Percentiles rank a stretch among this genome's conserved stretches.
These are phyloP conservation scores for Silene vulgaris DNA, from an alignment of 179 eudicot species.

Conservation along the genomic window DNA sequence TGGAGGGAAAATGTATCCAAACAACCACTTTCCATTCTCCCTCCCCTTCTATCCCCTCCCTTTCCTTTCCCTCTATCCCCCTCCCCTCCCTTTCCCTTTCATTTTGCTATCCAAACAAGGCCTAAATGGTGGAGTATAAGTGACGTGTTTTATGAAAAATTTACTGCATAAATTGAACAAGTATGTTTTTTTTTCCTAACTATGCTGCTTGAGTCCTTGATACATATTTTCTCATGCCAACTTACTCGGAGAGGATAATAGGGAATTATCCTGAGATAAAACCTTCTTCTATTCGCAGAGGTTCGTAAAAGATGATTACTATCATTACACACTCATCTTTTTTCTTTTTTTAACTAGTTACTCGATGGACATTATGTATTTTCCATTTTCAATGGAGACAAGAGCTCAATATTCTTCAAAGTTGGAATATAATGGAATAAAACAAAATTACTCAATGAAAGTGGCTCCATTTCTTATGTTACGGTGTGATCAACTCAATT, in stretches of 20 bases:
- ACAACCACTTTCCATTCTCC: too few species aligned
- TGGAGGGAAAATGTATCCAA: too few species aligned
- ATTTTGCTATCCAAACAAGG: too few species aligned
- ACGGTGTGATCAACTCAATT: background rate
- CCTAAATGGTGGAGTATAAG: too few species aligned
- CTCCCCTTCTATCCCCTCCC: too few species aligned
- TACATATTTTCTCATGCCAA: constrained; percentile 15
- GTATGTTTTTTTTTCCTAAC: background rate
- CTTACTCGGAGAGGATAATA: constrained; percentile 20
- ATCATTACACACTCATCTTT: background rate
- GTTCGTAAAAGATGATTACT: constrained; percentile 5
- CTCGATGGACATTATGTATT: background rate
- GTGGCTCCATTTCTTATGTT: background rate
- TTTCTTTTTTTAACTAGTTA: background rate
- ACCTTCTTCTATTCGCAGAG: constrained; percentile 13
- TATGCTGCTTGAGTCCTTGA: constrained; percentile 6
- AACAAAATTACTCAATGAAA: background rate
- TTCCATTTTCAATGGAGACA: background rate
- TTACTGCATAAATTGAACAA: too few species aligned
- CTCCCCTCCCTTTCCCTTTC: too few species aligned
- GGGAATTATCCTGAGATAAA: constrained; percentile 22
- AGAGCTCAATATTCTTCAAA: background rate
- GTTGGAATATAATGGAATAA: background rate
- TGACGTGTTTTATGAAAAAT: too few species aligned
- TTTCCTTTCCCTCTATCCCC: too few species aligned